phyloP scores from a whole-genome alignment of 257 asterid genomes.

The Vinca minor region DNA sequence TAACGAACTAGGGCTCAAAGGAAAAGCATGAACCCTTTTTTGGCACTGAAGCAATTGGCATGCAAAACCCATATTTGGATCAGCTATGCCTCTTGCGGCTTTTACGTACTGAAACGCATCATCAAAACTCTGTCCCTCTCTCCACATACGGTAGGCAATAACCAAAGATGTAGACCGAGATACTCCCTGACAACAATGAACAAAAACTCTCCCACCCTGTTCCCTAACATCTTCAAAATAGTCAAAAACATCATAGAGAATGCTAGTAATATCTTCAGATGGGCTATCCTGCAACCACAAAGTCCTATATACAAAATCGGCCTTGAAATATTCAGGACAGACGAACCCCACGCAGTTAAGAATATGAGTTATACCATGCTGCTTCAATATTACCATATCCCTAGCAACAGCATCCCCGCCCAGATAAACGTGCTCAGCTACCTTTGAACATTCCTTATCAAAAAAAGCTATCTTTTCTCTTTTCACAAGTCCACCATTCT shows the following conservation, averaged over 20 bases:
- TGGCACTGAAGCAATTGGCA: conserved; percentile 46
- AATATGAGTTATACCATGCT: conserved; percentile 38
- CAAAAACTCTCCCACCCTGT: conserved; percentile 40
- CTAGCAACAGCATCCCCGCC: conserved; percentile 48
- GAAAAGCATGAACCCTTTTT: conserved; percentile 44
- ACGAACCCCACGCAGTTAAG: conserved; percentile 51
- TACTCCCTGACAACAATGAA: conserved; percentile 50
- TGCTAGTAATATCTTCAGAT: conserved; percentile 49
- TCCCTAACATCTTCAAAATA: conserved; percentile 49
- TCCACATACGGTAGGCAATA: conserved; percentile 47
- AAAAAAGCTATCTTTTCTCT: conserved; percentile 43
- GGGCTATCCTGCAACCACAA: conserved; percentile 56
- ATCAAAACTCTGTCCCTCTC: conserved; percentile 47
- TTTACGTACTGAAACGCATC: conserved; percentile 47
- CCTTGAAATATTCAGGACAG: conserved; percentile 42
- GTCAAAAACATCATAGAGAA: conserved; percentile 49
- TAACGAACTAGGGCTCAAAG: conserved; percentile 41
- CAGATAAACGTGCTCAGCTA: conserved; percentile 39
- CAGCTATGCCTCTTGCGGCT: conserved; percentile 47
- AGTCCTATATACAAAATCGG: conserved; percentile 38
- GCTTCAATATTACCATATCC: conserved; percentile 37
- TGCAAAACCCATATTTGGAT: conserved; percentile 54
- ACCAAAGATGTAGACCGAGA: conserved; percentile 49
- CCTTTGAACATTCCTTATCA: conserved; percentile 45
- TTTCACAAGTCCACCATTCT: conserved; percentile 34